These are phyloP conservation scores for Tricladium varicosporioides DNA, from an alignment of 2,329 filamentous ascomycete genomes.

Conservation along the genomic window DNA sequence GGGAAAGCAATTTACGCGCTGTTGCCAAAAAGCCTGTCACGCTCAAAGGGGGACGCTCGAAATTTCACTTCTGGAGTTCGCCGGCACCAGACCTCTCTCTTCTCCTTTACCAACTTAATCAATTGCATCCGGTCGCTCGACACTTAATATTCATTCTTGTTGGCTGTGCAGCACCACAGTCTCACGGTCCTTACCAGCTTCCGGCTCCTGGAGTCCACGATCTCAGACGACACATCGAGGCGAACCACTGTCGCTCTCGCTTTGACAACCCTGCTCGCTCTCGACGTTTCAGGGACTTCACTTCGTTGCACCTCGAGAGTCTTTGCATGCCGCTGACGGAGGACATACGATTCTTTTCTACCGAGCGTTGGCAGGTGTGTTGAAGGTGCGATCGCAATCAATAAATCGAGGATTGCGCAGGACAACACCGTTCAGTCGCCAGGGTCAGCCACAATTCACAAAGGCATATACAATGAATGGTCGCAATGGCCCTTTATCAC, in stretches of 20 bases:
- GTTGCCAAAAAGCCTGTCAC: background rate
- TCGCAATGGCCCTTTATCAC: constrained; percentile 75
- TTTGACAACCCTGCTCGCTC: constrained; percentile 25
- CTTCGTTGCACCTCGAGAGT: background rate
- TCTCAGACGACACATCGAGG: constrained; percentile 4
- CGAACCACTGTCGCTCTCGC: constrained; percentile 19
- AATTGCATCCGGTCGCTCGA: background rate
- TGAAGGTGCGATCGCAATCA: constrained; percentile 15
- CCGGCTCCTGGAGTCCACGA: background rate
- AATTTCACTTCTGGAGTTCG: background rate
- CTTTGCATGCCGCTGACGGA: constrained; percentile 8
- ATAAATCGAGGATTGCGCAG: constrained; percentile 16
- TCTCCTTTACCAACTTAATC: constrained; percentile 2
- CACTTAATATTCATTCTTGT: background rate
- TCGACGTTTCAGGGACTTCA: constrained; percentile 17
- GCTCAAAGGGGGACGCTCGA: background rate
- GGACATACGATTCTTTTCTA: constrained; percentile 8
- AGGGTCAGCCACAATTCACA: constrained; percentile 19
- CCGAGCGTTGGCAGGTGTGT: constrained; percentile 12
- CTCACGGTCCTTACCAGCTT: constrained; percentile 23
- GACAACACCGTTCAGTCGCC: constrained; percentile 6
- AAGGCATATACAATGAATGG: constrained; percentile 57
- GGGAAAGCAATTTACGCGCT: background rate
- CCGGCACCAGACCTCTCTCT: constrained; percentile 4
- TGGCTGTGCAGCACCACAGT: constrained; percentile 20